Conservation (phyloP, 2,329 filamentous ascomycete genomes). For the Nigrograna mackinnonii region DNA sequence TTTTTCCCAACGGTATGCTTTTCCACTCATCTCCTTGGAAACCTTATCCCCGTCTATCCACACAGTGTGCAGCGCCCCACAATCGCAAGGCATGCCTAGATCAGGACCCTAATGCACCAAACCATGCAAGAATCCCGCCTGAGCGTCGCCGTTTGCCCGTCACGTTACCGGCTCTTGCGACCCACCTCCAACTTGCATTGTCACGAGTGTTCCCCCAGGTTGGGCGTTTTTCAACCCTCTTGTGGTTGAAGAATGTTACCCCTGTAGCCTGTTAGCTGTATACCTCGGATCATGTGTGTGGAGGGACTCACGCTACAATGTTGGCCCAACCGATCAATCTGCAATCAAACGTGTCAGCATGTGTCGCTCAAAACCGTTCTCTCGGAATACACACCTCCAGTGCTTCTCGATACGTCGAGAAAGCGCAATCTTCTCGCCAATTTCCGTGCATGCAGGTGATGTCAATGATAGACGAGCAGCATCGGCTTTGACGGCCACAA, state of each 20-base stretch:
- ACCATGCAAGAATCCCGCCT: conserved; percentile 17
- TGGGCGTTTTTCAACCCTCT: conserved; percentile 13
- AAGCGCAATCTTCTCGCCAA: conserved; percentile 97
- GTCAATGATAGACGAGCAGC: conserved; percentile 93
- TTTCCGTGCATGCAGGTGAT: conserved; percentile 92
- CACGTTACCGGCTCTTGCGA: conserved; percentile 15
- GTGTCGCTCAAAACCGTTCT: conserved; percentile 2
- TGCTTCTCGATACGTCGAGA: conserved; percentile 98
- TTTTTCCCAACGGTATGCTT: not conserved
- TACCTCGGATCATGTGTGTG: not conserved
- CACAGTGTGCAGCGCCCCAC: conserved; percentile 25
- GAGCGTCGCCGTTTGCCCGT: conserved; percentile 13
- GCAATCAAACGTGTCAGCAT: conserved; percentile 8
- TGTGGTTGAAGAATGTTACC: conserved; percentile 42
- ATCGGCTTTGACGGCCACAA: conserved; percentile 95
- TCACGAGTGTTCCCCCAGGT: not conserved
- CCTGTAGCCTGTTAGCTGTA: conserved; percentile 26
- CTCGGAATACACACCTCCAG: conserved; percentile 80
- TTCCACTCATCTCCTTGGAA: conserved; percentile 12
- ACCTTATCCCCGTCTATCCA: conserved; percentile 28
- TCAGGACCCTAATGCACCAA: conserved; percentile 24
- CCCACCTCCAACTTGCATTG: not conserved
- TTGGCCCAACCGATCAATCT: conserved; percentile 47
- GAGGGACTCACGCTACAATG: conserved; percentile 44
- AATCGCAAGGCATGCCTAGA: conserved; percentile 36